Base-by-base conservation (phyloP, 2,329 filamentous ascomycete species). In the Exophiala oligosperma region DNA sequence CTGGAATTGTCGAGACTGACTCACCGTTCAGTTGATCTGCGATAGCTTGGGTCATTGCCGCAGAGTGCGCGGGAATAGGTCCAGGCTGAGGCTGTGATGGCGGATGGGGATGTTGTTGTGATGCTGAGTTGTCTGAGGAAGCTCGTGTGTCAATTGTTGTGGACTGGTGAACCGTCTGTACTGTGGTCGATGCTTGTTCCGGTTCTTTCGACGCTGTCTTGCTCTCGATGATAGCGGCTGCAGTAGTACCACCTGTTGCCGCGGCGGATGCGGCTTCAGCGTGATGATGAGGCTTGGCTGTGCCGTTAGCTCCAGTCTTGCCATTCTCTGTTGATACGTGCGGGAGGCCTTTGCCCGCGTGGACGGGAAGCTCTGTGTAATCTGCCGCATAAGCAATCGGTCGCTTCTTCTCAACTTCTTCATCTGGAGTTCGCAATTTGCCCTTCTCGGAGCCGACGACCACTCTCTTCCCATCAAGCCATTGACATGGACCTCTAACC, bases 401-500 rank as follows among this genome's bases (percentile, higher is more conserved):
- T 49, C 61, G 61, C 56, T 57, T 57, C 54, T 63, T 61, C 28
- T 64, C 59, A 21, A 66, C 46, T 21, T 66, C 60, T 11, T 32
- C 9, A 17, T 55, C 54, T 21, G 62, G 56, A 28, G 58, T 59
- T 37, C 66, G 61, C 9, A 52, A 54, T 50, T 65, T 64, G 23
- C 65, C 66, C 5, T 68, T 63, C 28, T 65, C 60, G 9, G 62
- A 64, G 12, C 66, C 66, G 17, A 68, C 66, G n/a, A 63, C 56
- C 2, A 67, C 35, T 54, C 65, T 56, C 51, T 64, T 53, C 23
- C 62, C 56, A 29, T 63, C 56, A n/a, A 67, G 62, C 66, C 66
- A 68, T 29, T 64, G 53, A 52, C 59, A 63, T 7, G 66, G 66
- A 7, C 66, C 66, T 37, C 17, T 52, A 11, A 67, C 59, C 66